Conservation (phyloP, 208 protist genomes). For the Crithidia brevicula region DNA sequence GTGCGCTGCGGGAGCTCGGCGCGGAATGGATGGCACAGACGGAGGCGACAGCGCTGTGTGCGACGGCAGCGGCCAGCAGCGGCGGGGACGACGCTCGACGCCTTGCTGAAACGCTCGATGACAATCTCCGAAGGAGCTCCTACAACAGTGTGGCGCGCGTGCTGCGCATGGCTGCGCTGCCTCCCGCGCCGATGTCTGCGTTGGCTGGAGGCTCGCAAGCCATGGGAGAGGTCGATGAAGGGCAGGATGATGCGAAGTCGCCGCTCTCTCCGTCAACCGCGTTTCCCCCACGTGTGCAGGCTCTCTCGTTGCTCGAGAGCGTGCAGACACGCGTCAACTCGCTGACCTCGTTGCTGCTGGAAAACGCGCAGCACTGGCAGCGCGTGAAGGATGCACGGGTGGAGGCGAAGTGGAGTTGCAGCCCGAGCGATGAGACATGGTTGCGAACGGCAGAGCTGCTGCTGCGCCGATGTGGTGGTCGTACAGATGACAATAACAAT, state of each 20-base stretch:
- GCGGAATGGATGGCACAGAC: slow-evolving; percentile 24
- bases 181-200: background rate
- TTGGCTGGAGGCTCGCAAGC: background rate
- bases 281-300: slow-evolving; percentile 17
- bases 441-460: slow-evolving; percentile 15
- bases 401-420: slow-evolving; percentile 12
- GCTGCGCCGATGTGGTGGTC: slow-evolving; percentile 16
- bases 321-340: slow-evolving; percentile 39
- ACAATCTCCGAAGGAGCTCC: slow-evolving; percentile 14
- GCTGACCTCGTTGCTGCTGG: slow-evolving; percentile 44
- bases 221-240: background rate
- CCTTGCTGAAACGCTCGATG: background rate
- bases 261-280: slow-evolving; percentile 1
- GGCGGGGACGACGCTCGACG: background rate
- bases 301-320: slow-evolving; percentile 30
- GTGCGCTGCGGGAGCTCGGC: slow-evolving; percentile 25
- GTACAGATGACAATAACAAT: too few relatives aligned
- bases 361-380: slow-evolving; percentile 65
- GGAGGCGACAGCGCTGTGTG: slow-evolving; percentile 8
- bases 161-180: background rate
- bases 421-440: slow-evolving; percentile 13
- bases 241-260: background rate
- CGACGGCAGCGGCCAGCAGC: background rate
- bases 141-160: slow-evolving; percentile 26
- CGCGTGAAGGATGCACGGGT: slow-evolving; percentile 32